Evolutionary conservation across 164 flowering plant genomes (phyloP), one percentile per base, ranked within the genome.

Genomic region (Echeveria elegans): DNA sequence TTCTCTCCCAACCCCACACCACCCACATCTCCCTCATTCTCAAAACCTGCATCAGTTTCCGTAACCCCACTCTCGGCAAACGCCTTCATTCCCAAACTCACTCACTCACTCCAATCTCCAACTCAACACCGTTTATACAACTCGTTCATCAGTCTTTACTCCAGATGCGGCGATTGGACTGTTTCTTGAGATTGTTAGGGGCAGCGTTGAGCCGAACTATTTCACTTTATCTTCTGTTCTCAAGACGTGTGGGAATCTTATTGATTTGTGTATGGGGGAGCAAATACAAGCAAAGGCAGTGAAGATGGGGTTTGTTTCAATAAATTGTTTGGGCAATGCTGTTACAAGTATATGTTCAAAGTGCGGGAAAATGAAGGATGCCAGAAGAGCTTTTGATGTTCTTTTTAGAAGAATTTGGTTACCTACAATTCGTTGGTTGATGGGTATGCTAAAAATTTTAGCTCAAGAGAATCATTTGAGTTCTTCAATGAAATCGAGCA

Each of bases 251-350:
- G 87, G 80, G 10, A 85, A 79, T 77, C 79, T 84, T 36, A 73
- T 81, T 7, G 81, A 82, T 77, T 24, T 70, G 15, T 19, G 8
- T 23, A 48, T 72, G 29, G 97, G 96, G 7, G 78, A 83, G 73
- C 90, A 89, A 74, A 76, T 85, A 56, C 72, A 85, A 26, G 47
- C 72, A 1, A 83, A 77, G 62, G 86, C 88, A 1, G 77, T 89
- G 56, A 89, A 86, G 78, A 53, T 66, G 23, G 85, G 89, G 38
- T 77, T 83, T 67, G 80, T 83, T 30, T 75, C 80, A 1, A 80
- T 78, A 65, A 79, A 79, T 68, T 81, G 80, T 77, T 90, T 92
- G 47, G 96, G 89, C 18, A 92, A 89, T 77, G 79, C 98, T 59
- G 72, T 89, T 37, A 81, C 89, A 66, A 86, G 85, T 74, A 81